Base-by-base conservation (phyloP, 257 asterid genomes). In the Nicotiana undulata region DNA sequence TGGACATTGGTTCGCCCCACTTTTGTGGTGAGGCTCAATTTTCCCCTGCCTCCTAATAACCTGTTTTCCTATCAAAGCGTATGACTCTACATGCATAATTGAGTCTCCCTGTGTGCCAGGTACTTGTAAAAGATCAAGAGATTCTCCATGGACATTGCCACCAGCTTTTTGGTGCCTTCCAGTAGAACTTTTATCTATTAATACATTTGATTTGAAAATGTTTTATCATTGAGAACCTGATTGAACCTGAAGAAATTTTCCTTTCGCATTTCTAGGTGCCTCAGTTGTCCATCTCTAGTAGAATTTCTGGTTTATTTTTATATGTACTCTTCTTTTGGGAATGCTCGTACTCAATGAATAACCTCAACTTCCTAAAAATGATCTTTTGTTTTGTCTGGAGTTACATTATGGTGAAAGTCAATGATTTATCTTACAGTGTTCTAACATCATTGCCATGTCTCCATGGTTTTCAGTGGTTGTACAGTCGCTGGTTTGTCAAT, bases 401-500 rank as follows among this genome's bases (percentile, higher is more conserved):
- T 72, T 72, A 72, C 40, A 31, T 46, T 46, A 46, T 72, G 78
- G 24, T 72, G 61, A 24, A 46, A 72, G 40, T 72, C 78, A 24
- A 12, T 24, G 61, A 46, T 72, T 72, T 49, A 24, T 72, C 40
- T 46, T 46, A 44, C 61, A 72, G 60, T 46, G 78, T 72, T 46
- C 26, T 72, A 72, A 72, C 40, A 7, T 72, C 78, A 46, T 24
- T 72, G 60, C 78, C 49, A 24, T 72, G 60, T 72, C 78, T 72
- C 61, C 53, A 72, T 72, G 78, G 83, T 63, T 88, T 86, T 74
- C 97, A 95, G 99, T 84, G 99, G 98, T 82, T 98, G 96, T 87
- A 95, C 99, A 10, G 83, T 95, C 49, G 98, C 98, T 82, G 99
- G 99, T 81, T 86, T 95, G 84, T 82, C 99, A 11, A 82, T 93